Percentiles rank a stretch among this genome's conserved stretches.
Conservation (phyloP, 2,329 filamentous ascomycete species). For the Davidsoniella neocaledoniae region DNA sequence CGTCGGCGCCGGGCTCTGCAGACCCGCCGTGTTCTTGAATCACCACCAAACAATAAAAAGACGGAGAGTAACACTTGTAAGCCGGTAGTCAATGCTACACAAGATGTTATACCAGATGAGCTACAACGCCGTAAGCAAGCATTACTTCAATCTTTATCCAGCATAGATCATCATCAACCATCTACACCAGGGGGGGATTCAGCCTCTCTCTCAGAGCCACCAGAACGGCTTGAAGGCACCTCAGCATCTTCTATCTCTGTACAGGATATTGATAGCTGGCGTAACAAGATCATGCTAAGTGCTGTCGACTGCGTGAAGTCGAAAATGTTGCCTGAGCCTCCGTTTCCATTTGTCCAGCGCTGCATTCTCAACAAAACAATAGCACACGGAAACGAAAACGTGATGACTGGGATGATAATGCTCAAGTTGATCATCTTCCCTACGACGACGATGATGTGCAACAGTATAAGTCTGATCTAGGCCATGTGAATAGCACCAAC, state of each 20-base stretch:
- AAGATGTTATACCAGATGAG: no score
- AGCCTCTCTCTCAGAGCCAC: no score
- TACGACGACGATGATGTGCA: conserved; percentile 12
- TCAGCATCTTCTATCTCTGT: background rate
- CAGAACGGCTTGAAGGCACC: no score
- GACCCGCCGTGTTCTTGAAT: background rate
- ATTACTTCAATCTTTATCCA: conserved; percentile 27
- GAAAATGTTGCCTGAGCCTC: conserved; percentile 51
- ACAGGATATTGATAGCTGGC: conserved; percentile 44
- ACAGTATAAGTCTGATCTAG: background rate
- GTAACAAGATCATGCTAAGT: conserved; percentile 51
- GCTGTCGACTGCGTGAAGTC: conserved; percentile 76
- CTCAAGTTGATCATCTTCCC: conserved; percentile 20
- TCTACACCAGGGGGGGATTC: no score
- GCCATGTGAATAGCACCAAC: no score
- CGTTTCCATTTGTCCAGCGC: conserved; percentile 77
- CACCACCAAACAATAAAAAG: no score
- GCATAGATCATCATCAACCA: conserved; percentile 11
- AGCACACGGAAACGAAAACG: conserved; percentile 29
- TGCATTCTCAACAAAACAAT: conserved; percentile 57
- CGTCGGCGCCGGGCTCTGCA: conserved; percentile 5
- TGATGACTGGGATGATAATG: conserved; percentile 23
- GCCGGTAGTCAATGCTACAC: no score
- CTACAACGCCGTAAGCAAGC: conserved; percentile 1
- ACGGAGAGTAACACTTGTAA: no score